A percentile compares a stretch with the other conserved stretches of the same genome.
Conservation (phyloP, 2,329 filamentous ascomycete genomes). For the Ophiocordyceps camponoti-rufipedis region DNA sequence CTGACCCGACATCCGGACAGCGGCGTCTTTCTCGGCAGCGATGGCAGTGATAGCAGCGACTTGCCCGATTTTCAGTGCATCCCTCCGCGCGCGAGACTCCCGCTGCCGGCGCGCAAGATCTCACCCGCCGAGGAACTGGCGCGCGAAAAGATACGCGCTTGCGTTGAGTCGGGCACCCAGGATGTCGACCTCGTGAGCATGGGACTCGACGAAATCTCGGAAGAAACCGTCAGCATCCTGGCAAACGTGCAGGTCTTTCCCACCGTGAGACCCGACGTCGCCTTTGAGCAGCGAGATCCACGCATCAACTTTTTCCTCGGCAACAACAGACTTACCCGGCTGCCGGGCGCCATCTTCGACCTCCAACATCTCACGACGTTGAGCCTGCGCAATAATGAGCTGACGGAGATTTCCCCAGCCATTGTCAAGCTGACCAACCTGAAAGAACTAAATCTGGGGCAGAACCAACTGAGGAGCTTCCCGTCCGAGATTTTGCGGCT, state of each 20-base stretch:
- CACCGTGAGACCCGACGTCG: constrained; percentile 33
- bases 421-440: constrained; percentile 41
- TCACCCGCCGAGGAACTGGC: constrained; percentile 25
- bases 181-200: constrained; percentile 42
- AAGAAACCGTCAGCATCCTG: constrained; percentile 38
- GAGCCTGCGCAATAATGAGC: constrained; percentile 44
- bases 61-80: constrained; percentile 13
- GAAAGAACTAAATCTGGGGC: constrained; percentile 43
- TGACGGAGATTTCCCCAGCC: constrained; percentile 40
- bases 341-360: constrained; percentile 44
- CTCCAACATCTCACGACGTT: constrained; percentile 44
- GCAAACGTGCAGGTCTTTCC: constrained; percentile 35
- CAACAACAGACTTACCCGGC: constrained; percentile 33
- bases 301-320: constrained; percentile 42
- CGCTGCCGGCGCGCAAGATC: constrained; percentile 17
- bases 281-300: constrained; percentile 40
- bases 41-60: constrained; percentile 28
- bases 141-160: constrained; percentile 26
- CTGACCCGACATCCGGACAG: constrained; percentile 47
- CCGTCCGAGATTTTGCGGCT: constrained; percentile 45
- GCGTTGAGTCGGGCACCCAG: constrained; percentile 40
- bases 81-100: constrained; percentile 16
- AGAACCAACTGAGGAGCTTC: constrained; percentile 41
- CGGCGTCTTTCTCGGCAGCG: constrained; percentile 50
- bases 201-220: constrained; percentile 32